Conservation (phyloP, 805 yeast species). For the Wickerhamiella qilinensis region DNA sequence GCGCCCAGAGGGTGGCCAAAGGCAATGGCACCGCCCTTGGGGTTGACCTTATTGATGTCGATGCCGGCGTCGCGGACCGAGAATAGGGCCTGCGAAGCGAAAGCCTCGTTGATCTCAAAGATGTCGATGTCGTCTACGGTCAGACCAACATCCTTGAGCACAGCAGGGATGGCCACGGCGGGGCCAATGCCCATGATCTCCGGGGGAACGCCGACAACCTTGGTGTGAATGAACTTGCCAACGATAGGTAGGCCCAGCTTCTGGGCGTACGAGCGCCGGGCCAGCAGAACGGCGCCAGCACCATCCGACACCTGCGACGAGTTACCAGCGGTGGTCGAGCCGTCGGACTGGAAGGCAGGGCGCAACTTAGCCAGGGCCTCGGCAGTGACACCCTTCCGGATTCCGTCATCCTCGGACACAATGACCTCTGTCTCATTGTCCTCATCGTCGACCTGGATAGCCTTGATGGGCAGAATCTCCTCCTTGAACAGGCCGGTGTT, state of each 20-base stretch:
- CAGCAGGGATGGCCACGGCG: slow-evolving; percentile 82
- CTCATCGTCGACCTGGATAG: slow-evolving; percentile 38
- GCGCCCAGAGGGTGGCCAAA: slow-evolving; percentile 88
- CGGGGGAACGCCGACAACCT: slow-evolving; percentile 87
- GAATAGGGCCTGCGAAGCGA: slow-evolving; percentile 85
- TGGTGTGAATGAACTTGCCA: slow-evolving; percentile 67
- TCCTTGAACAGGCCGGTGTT: slow-evolving; percentile 60
- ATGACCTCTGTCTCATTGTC: slow-evolving; percentile 37
- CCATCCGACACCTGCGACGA: slow-evolving; percentile 95
- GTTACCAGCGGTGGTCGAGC: slow-evolving; percentile 88
- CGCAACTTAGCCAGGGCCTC: slow-evolving; percentile 54
- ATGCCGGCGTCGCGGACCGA: slow-evolving; percentile 51
- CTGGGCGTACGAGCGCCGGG: slow-evolving; percentile 76
- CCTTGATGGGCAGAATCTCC: slow-evolving; percentile 71
- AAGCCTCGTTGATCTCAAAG: slow-evolving; percentile 90
- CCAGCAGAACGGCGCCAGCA: slow-evolving; percentile 76
- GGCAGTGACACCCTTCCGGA: slow-evolving; percentile 73
- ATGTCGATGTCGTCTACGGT: slow-evolving; percentile 49
- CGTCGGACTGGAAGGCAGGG: slow-evolving; percentile 77
- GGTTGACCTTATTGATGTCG: slow-evolving; percentile 59
- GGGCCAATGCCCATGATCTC: slow-evolving; percentile 98
- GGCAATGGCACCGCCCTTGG: slow-evolving; percentile 94
- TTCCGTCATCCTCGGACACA: slow-evolving; percentile 73
- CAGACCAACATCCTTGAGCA: slow-evolving; percentile 46
- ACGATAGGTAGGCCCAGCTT: slow-evolving; percentile 50